These are phyloP conservation scores for Ascochyta rabiei DNA, from an alignment of 2,329 filamentous ascomycete species.

Conservation along the genomic window DNA sequence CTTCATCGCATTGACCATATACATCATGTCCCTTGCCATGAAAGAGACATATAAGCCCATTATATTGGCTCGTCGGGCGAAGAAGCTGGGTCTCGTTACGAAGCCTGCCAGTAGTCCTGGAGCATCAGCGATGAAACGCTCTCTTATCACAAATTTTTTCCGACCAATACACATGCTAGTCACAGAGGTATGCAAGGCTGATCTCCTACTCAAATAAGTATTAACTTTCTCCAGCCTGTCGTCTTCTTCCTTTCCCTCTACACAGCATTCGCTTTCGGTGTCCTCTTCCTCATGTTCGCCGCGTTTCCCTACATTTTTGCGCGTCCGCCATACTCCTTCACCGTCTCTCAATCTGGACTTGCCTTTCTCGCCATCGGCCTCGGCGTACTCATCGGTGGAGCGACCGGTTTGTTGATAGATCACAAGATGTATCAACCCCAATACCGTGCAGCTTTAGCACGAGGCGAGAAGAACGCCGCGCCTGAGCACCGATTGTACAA, in stretches of 20 bases:
- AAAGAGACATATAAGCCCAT: conserved; percentile 63
- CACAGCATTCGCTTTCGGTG: conserved; percentile 43
- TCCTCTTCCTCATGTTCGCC: conserved; percentile 47
- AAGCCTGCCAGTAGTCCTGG: conserved; percentile 10
- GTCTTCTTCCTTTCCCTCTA: conserved; percentile 46
- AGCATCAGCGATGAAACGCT: conserved; percentile 23
- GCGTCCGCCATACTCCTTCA: conserved; percentile 39
- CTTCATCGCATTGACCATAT: conserved; percentile 48
- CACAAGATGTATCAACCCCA: conserved; percentile 44
- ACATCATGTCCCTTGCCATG: conserved; percentile 50
- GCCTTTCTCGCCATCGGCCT: conserved; percentile 43
- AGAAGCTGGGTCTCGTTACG: conserved; percentile 36
- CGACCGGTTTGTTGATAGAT: conserved; percentile 46
- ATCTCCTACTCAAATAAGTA: background rate
- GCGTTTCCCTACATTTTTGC: conserved; percentile 44
- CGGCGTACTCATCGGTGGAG: conserved; percentile 34
- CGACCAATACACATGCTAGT: conserved; percentile 58
- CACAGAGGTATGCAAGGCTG: conserved; percentile 30
- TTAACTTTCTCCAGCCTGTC: conserved; percentile 30
- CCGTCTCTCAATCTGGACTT: conserved; percentile 37
- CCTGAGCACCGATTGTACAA: conserved; percentile 65
- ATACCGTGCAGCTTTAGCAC: conserved; percentile 31
- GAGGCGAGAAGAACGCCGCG: conserved; percentile 43
- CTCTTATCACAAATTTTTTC: conserved; percentile 52
- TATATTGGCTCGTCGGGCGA: conserved; percentile 51